Base-by-base conservation (phyloP, 768 basidiomycete genomes). In the Amanita exitialis region DNA sequence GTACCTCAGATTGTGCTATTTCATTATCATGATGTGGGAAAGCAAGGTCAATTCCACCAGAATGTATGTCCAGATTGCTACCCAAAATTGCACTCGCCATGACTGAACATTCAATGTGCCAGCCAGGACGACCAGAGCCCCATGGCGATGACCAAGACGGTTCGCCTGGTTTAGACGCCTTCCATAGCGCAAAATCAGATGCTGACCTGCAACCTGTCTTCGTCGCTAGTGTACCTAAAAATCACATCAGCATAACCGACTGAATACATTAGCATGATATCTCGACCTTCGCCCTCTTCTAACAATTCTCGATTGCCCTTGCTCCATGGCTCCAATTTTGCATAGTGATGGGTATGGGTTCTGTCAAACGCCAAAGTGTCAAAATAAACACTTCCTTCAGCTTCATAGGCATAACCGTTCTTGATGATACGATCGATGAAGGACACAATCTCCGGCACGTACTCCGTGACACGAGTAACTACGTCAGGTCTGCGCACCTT, bases 11-110 rank as follows among this genome's bases (percentile, higher is more conserved):
- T 66, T 99, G 96, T 0, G 96, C 96, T 60, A 99, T 78, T 69
- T 99, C 96, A 64, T 99, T 99, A 65, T 98, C 95, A 63, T 99
- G 96, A 69, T 99, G 96, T 4, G 96, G 96, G 69, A 99, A 99
- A n/a, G 91, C 88, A 44, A 99, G 74, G 69, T 99, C 96, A 36
- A 90, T 83, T 4, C 96, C 96, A 46, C 96, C 96, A 6, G 93
- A 96, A 65, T 99, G 96, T 54, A 99, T 93, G 66, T 98, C 96
- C 82, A 99, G 89, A 52, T 82, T 85, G 51, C 83, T 78, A 2
- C 94, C 95, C 41, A 97, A 72, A 44, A 97, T 73, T 28, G 86
- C 92, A 56, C 82, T 87, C 15, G 94, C 94, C 95, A 99, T 99
- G 30, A 96, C 95, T 3, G 90, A 94, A 68, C 95, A 99, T 65